phyloP scores from a whole-genome alignment of 1,139 yeast genomes.

The Maudiozyma humilis region DNA sequence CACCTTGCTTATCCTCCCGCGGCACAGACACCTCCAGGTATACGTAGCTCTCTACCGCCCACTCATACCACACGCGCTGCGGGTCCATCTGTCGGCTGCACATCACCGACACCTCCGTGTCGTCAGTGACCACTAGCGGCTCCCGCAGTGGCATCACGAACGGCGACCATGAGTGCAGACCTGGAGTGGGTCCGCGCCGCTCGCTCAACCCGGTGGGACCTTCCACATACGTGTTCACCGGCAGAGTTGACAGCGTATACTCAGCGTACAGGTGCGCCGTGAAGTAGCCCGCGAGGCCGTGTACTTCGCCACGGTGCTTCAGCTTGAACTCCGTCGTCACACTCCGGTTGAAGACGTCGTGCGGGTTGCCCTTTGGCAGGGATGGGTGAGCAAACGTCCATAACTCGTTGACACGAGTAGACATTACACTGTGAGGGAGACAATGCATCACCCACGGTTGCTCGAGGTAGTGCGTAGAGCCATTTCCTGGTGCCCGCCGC shows the following conservation, averaged over 20 bases:
- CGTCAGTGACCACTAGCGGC: slow-evolving; percentile 45
- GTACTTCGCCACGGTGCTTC: slow-evolving; percentile 45
- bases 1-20: background rate
- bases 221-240: slow-evolving; percentile 29
- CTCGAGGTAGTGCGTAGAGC: slow-evolving; percentile 27
- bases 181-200: slow-evolving; percentile 26
- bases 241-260: slow-evolving; percentile 47
- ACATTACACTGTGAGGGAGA: slow-evolving; percentile 42
- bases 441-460: slow-evolving; percentile 56
- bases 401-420: slow-evolving; percentile 36
- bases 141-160: slow-evolving; percentile 58
- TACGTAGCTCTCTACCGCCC: slow-evolving; percentile 52
- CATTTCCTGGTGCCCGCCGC: slow-evolving; percentile 10
- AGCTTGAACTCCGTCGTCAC: slow-evolving; percentile 31
- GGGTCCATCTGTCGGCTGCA: slow-evolving; percentile 33
- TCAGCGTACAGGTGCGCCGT: slow-evolving; percentile 56
- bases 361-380: slow-evolving; percentile 4
- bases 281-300: slow-evolving; percentile 72
- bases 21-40: slow-evolving; percentile 33
- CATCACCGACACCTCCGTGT: slow-evolving; percentile 44
- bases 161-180: slow-evolving; percentile 63
- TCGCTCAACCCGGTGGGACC: slow-evolving; percentile 10
- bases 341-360: slow-evolving; percentile 14
- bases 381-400: slow-evolving; percentile 53
- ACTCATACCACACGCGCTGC: slow-evolving; percentile 60